Percentiles rank a stretch among this genome's conserved stretches.
phyloP scores from a whole-genome alignment of 495 filamentous ascomycete species.

The Apiosordaria backusii region DNA sequence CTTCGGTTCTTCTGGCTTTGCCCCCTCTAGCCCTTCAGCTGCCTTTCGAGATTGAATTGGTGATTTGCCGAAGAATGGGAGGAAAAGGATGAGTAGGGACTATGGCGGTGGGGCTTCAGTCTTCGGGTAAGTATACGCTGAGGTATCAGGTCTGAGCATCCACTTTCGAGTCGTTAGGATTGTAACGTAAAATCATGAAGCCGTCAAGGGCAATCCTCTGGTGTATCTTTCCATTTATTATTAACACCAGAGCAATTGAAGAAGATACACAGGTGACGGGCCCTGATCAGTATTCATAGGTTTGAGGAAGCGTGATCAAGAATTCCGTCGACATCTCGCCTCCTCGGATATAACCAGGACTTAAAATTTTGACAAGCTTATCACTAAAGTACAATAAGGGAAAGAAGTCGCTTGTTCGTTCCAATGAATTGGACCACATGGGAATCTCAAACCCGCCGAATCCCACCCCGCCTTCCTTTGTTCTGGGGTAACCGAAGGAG shows the following conservation, averaged over 20 bases:
- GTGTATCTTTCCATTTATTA: background rate
- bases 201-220: background rate
- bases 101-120: background rate
- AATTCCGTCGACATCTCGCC: background rate
- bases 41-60: background rate
- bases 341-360: slow-evolving; percentile 16
- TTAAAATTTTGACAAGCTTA: background rate
- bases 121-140: background rate
- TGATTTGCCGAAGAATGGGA: background rate
- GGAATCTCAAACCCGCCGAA: background rate
- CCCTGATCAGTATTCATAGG: background rate
- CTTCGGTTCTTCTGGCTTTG: background rate
- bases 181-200: background rate
- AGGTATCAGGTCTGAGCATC: background rate
- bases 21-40: background rate
- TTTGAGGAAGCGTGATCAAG: background rate
- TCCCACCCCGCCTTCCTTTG: background rate
- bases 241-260: background rate
- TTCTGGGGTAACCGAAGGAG: background rate
- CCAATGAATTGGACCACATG: background rate
- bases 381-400: background rate
- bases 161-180: background rate
- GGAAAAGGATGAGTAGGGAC: background rate
- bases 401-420: background rate
- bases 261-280: background rate